Conservation (phyloP, 805 yeast genomes). For the Zygosaccharomyces bisporus region DNA sequence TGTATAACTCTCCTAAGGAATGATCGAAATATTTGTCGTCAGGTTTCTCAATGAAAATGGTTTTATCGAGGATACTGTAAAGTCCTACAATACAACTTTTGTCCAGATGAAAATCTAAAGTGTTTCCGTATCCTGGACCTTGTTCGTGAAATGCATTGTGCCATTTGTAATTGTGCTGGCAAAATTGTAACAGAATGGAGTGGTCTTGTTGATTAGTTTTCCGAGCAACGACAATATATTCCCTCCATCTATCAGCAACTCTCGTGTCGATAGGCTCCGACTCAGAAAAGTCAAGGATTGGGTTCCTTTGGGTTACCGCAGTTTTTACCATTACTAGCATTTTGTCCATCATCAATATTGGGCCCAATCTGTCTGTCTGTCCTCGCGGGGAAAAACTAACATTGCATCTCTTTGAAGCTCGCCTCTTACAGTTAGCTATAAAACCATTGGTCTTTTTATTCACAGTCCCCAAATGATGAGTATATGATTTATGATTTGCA, state of each 20-base stretch:
- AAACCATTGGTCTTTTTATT: constrained; percentile 3
- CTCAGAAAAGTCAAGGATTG: constrained; percentile 44
- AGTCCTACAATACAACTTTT: constrained; percentile 43
- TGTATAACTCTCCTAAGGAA: constrained; percentile 3
- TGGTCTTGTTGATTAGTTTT: constrained; percentile 48
- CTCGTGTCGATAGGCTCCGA: constrained; percentile 50
- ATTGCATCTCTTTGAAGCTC: background rate
- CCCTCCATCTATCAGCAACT: constrained; percentile 72
- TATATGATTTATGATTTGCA: background rate
- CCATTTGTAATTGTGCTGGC: constrained; percentile 31
- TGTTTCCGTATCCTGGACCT: constrained; percentile 12
- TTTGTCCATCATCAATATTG: constrained; percentile 60
- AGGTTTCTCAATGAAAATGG: constrained; percentile 41
- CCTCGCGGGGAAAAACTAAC: background rate
- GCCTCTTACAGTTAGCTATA: background rate
- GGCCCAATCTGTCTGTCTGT: constrained; percentile 41
- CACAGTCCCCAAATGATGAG: background rate
- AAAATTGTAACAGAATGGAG: constrained; percentile 64
- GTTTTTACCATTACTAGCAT: constrained; percentile 62
- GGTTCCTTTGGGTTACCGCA: constrained; percentile 27
- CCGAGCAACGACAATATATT: constrained; percentile 68
- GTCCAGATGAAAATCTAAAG: constrained; percentile 34
- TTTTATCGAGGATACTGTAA: constrained; percentile 66
- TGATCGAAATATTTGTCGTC: constrained; percentile 18
- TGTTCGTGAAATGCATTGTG: constrained; percentile 37